These are phyloP conservation scores for Erodium texanum DNA, from an alignment of 441 rosid genomes.

Conservation along the genomic window DNA sequence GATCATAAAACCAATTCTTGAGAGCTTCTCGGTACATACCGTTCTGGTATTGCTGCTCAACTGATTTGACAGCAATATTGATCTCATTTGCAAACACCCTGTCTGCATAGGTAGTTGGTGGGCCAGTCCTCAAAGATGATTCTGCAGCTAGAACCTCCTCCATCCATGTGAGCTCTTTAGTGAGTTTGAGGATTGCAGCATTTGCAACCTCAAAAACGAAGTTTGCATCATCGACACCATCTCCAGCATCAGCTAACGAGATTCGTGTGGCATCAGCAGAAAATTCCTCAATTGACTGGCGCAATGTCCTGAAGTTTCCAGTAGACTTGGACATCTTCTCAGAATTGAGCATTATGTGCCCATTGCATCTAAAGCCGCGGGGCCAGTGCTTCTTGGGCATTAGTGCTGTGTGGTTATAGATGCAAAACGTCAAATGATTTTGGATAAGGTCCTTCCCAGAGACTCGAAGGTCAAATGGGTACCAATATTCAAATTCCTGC, in stretches of 20 bases:
- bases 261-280: slow-evolving; percentile 89
- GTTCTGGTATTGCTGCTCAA: slow-evolving; percentile 53
- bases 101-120: slow-evolving; percentile 70
- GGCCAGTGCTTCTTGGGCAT: slow-evolving; percentile 81
- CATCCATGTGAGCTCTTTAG: slow-evolving; percentile 90
- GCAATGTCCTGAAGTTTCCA: slow-evolving; percentile 81
- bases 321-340: slow-evolving; percentile 97
- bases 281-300: slow-evolving; percentile 72
- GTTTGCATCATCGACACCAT: slow-evolving; percentile 93
- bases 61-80: slow-evolving; percentile 60
- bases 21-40: slow-evolving; percentile 88
- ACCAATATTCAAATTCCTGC: slow-evolving; percentile 93
- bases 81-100: slow-evolving; percentile 78
- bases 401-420: slow-evolving; percentile 84
- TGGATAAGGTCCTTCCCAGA: slow-evolving; percentile 96
- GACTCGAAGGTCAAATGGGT: slow-evolving; percentile 90
- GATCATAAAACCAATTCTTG: slow-evolving; percentile 81
- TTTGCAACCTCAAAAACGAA: slow-evolving; percentile 83
- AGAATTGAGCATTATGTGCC: slow-evolving; percentile 85
- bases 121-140: slow-evolving; percentile 63
- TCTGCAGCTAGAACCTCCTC: slow-evolving; percentile 59
- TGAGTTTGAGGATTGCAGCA: slow-evolving; percentile 75
- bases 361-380: slow-evolving; percentile 84
- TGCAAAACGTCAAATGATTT: slow-evolving; percentile 82
- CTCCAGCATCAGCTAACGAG: slow-evolving; percentile 92